Evolutionary conservation across 73 alveolate species (phyloP).

Genomic region (Urostyla sp.): DNA sequence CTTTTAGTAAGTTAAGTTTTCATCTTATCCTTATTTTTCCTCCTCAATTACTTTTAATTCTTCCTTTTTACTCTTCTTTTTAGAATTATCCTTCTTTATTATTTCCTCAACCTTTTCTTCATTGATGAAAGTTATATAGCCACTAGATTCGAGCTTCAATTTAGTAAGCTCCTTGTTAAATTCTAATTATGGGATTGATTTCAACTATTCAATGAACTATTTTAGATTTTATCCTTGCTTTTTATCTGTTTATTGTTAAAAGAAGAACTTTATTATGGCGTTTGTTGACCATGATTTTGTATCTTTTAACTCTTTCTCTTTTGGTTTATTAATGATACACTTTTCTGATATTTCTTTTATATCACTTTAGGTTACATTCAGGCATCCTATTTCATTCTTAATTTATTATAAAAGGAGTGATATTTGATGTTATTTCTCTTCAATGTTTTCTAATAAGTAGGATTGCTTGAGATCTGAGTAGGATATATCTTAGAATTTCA

Average conservation of each 20-base stretch:
- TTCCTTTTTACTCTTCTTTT: background rate
- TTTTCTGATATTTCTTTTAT: background rate
- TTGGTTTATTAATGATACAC: constrained; percentile 6
- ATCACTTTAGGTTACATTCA: too few species aligned
- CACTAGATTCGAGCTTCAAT: constrained; percentile 6
- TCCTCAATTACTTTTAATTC: constrained; percentile 31
- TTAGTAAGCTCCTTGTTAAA: background rate
- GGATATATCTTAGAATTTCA: background rate
- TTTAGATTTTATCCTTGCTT: background rate
- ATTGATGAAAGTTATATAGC: constrained; percentile 19
- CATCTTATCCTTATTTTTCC: constrained; percentile 49
- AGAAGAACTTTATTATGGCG: constrained; percentile 14
- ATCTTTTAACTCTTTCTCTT: constrained; percentile 38
- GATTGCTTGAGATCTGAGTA: too few species aligned
- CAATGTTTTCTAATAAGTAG: too few species aligned
- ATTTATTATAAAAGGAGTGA: too few species aligned
- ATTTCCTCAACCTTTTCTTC: constrained; percentile 1
- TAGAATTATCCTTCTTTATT: background rate
- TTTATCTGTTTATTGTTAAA: background rate
- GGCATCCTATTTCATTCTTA: too few species aligned
- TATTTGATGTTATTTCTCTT: too few species aligned
- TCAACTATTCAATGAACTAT: constrained; percentile 8
- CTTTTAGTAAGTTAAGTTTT: constrained; percentile 25
- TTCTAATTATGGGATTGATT: background rate
- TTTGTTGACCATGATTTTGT: constrained; percentile 20